phyloP scores from a whole-genome alignment of 495 filamentous ascomycete genomes.

The Xylaria venustula region DNA sequence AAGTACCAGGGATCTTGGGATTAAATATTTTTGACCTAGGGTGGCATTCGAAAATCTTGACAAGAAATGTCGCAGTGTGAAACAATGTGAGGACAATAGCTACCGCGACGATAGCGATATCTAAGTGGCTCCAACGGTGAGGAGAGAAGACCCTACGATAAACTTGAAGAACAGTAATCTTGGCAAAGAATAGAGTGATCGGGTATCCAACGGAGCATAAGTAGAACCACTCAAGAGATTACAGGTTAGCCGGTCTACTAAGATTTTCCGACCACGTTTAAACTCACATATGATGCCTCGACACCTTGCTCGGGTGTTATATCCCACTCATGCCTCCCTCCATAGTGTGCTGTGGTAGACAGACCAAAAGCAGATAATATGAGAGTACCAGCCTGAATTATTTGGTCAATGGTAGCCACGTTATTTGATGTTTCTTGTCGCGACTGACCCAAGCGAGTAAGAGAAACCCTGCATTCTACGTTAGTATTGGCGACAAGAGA shows the following conservation, averaged over 20 bases:
- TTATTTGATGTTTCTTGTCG: not conserved
- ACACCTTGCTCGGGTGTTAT: slow-evolving; percentile 21
- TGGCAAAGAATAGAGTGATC: slow-evolving; percentile 36
- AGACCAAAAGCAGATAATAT: not conserved
- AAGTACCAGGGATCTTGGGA: too few relatives aligned
- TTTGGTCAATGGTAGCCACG: not conserved
- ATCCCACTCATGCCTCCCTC: slow-evolving; percentile 36
- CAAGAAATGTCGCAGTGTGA: too few relatives aligned
- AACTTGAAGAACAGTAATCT: slow-evolving; percentile 39
- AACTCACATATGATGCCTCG: slow-evolving; percentile 24
- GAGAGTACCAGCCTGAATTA: not conserved
- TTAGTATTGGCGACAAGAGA: not conserved
- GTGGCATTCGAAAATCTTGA: too few relatives aligned
- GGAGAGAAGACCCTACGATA: slow-evolving; percentile 42
- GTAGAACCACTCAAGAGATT: slow-evolving; percentile 31
- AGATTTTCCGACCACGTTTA: not conserved
- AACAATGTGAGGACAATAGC: not conserved
- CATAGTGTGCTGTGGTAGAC: slow-evolving; percentile 30
- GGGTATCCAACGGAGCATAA: slow-evolving; percentile 35
- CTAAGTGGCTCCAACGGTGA: slow-evolving; percentile 24
- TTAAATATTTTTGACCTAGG: too few relatives aligned
- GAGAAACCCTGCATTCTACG: not conserved
- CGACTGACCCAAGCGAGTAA: not conserved
- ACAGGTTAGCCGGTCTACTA: not conserved
- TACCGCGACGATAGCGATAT: slow-evolving; percentile 31